phyloP scores from a whole-genome alignment of 163 green algal genomes.

The Coccomyxa subellipsoidea region DNA sequence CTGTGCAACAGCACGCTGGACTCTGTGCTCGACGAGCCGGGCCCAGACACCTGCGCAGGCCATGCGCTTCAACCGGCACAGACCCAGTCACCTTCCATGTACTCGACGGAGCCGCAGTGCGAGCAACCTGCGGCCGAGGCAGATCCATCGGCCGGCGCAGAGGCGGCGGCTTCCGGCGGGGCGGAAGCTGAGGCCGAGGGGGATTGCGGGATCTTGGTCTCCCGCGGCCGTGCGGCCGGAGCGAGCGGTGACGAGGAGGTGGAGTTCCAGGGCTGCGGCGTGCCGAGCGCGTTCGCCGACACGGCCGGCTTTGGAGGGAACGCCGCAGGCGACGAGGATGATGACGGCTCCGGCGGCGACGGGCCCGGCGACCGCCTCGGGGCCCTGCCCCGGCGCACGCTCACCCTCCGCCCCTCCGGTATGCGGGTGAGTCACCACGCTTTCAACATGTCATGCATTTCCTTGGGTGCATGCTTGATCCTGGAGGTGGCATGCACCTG shows the following conservation, averaged over 20 bases:
- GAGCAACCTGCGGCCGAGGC: neutral
- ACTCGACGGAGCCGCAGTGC: too few relatives aligned
- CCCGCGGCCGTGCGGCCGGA: neutral
- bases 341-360: neutral
- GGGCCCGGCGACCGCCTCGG: neutral
- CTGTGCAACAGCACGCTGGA: neutral
- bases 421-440: neutral
- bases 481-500: too few relatives aligned
- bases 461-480: too few relatives aligned
- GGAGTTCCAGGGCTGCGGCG: neutral
- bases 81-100: too few relatives aligned
- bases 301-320: neutral
- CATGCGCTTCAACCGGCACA: too few relatives aligned
- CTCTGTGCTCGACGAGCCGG: neutral
- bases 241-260: neutral
- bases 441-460: too few relatives aligned
- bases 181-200: neutral
- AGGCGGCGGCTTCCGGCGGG: neutral
- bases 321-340: neutral
- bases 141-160: neutral
- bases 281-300: neutral
- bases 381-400: neutral
- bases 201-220: neutral
- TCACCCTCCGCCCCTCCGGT: neutral
- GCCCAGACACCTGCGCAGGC: neutral